Conservation (phyloP, 306 rosid species). For the Pterocarpus santalinus region DNA sequence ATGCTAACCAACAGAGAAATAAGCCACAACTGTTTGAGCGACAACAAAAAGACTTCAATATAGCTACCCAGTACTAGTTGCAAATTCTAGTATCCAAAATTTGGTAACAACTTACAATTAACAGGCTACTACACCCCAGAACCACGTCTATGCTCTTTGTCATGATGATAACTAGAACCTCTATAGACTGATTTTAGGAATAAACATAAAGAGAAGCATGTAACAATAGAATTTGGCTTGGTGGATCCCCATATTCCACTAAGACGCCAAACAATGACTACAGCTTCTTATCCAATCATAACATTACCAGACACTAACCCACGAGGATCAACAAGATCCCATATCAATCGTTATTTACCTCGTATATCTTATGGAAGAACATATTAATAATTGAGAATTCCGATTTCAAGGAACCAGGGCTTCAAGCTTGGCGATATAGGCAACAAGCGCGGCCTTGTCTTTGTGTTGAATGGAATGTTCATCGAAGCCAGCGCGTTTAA, state of each 20-base stretch:
- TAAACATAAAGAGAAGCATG: not conserved
- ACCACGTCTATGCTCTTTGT: not conserved
- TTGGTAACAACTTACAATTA: not conserved
- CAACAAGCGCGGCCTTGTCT: conserved; percentile 91
- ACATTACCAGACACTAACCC: not conserved
- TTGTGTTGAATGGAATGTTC: conserved; percentile 83
- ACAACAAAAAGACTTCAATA: not conserved
- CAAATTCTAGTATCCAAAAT: not conserved
- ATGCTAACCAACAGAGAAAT: not conserved
- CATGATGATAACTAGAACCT: not conserved
- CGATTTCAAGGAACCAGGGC: conserved; percentile 69
- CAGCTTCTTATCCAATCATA: conserved; percentile 4
- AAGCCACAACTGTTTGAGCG: not conserved
- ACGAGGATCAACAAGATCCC: too few relatives aligned
- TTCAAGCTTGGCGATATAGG: conserved; percentile 91
- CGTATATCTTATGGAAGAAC: not conserved
- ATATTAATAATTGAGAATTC: not conserved
- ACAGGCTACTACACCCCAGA: not conserved
- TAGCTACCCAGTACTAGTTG: not conserved
- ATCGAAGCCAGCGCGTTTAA: conserved; percentile 81
- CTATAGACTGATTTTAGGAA: not conserved
- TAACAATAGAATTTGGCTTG: not conserved
- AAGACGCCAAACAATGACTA: conserved; percentile 16
- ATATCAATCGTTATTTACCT: not conserved
- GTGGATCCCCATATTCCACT: not conserved